Base-by-base conservation (phyloP, 345 rosid species). In the Dipteronia sinensis region DNA sequence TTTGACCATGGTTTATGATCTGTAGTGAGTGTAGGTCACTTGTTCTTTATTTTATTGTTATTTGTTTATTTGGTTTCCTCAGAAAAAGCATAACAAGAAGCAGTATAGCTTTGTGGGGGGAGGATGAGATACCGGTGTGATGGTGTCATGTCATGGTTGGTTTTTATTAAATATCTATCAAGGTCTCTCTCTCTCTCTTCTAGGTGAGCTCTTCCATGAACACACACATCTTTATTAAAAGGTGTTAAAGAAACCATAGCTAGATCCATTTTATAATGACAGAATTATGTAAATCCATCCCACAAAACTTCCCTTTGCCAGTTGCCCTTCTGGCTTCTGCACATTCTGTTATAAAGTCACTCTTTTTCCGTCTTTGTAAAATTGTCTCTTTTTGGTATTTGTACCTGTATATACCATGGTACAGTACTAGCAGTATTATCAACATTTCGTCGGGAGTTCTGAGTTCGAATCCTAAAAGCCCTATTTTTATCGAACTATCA, bases 181-280 rank as follows among this genome's bases (percentile, higher is more conserved):
- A 53, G 58, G 58, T 53, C 58, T 49, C 55, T 49, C 17, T 49
- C 20, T 16, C n/a, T 6, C 4, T 34, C 6, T 34, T 3, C 76
- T 81, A 74, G 83, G 72, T 75, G 83, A 81, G 86, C 76, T 80
- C 67, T 78, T 80, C 68, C 46, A 34, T 34, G 6, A 34, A 34
- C 38, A 34, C 6, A 34, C 77, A 40, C 10, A 79, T 86, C 90
- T 88, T 86, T 86, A 88, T 86, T 79, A 80, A 84, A 88, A 88
- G 83, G 73, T 77, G 88, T 47, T 78, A 77, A 87, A 83, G 87
- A 77, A 69, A 71, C 61, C 38, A 34, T 34, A n/a, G n/a, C n/a
- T n/a, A 78, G 77, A 76, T 73, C 76, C 80, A 64, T 69, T 72
- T 75, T 66, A 72, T 73, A 65, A 44, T 82, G 83, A 78, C 86